Evolutionary conservation across 371 early-diverging fungal species (phyloP).

Genomic region (Massospora cicadina): DNA sequence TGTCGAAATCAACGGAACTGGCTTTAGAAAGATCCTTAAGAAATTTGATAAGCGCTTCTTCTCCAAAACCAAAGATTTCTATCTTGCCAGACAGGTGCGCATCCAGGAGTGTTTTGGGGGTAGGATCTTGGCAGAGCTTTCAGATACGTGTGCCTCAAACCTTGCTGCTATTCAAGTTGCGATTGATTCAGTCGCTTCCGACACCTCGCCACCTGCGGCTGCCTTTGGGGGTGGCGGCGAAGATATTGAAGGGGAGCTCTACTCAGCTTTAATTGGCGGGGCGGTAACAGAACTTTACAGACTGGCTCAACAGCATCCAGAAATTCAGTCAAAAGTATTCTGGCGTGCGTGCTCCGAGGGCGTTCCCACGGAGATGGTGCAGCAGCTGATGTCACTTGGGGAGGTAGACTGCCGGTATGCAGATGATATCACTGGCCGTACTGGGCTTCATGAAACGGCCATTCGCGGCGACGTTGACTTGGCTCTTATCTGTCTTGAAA

Average conservation of each 20-base stretch:
- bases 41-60: slow-evolving; percentile 96
- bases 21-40: slow-evolving; percentile 90
- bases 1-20: slow-evolving; percentile 86
- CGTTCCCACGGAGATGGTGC: slow-evolving; percentile 27
- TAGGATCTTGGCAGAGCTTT: slow-evolving; percentile 69
- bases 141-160: slow-evolving; percentile 55
- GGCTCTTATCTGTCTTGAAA: slow-evolving; percentile 31
- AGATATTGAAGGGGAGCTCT: slow-evolving; percentile 42
- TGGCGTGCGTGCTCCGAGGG: slow-evolving; percentile 68
- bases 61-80: slow-evolving; percentile 85
- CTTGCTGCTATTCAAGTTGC: slow-evolving; percentile 37
- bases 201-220: background rate
- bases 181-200: slow-evolving; percentile 21
- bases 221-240: slow-evolving; percentile 13
- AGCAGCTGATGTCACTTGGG: slow-evolving; percentile 35
- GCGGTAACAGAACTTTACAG: slow-evolving; percentile 10
- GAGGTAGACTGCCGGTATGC: slow-evolving; percentile 50
- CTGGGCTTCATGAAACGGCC: slow-evolving; percentile 75
- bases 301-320: background rate
- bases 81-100: slow-evolving; percentile 82
- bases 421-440: slow-evolving; percentile 86
- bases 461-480: slow-evolving; percentile 50
- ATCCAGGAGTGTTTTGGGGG: slow-evolving; percentile 91
- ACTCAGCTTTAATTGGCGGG: slow-evolving; percentile 28
- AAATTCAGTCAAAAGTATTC: slow-evolving; percentile 33